Evolutionary conservation across 257 asterid genomes (phyloP).

Genomic region (Lycium barbarum): DNA sequence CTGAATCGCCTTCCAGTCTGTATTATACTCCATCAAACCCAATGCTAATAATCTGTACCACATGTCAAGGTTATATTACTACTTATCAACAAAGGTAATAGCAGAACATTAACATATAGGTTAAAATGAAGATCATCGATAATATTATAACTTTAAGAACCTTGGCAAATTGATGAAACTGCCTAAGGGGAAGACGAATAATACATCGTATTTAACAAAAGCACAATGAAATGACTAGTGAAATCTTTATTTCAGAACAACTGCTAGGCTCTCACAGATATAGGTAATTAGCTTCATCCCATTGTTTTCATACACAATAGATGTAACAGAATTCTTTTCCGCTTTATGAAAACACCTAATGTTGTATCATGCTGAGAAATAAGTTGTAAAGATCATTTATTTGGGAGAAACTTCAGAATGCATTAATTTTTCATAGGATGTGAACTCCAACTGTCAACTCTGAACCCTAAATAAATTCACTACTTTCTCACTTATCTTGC

Average conservation of each 20-base stretch:
- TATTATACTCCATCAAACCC: slow-evolving; percentile 92
- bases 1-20: slow-evolving; percentile 97
- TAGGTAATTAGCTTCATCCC: slow-evolving; percentile 10
- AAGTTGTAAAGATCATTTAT: neutral
- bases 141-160: slow-evolving; percentile 5
- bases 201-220: neutral
- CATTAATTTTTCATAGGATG: neutral
- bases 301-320: neutral
- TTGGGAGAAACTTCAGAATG: neutral
- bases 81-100: slow-evolving; percentile 16
- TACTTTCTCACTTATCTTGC: neutral
- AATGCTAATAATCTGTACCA: slow-evolving; percentile 78
- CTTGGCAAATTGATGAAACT: neutral
- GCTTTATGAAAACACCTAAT: neutral
- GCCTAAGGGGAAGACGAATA: neutral
- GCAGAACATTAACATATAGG: neutral
- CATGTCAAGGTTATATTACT: slow-evolving; percentile 34
- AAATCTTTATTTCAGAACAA: slow-evolving; percentile 14
- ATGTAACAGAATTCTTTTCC: slow-evolving; percentile 9
- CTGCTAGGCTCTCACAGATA: slow-evolving; percentile 14
- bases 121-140: slow-evolving; percentile 16
- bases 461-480: neutral
- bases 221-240: neutral
- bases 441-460: slow-evolving; percentile 23
- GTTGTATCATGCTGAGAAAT: neutral